Evolutionary conservation across 31 red algal species (phyloP), one percentile per base, ranked within the genome.

Genomic region (Odonthalia washingtoniensis): DNA sequence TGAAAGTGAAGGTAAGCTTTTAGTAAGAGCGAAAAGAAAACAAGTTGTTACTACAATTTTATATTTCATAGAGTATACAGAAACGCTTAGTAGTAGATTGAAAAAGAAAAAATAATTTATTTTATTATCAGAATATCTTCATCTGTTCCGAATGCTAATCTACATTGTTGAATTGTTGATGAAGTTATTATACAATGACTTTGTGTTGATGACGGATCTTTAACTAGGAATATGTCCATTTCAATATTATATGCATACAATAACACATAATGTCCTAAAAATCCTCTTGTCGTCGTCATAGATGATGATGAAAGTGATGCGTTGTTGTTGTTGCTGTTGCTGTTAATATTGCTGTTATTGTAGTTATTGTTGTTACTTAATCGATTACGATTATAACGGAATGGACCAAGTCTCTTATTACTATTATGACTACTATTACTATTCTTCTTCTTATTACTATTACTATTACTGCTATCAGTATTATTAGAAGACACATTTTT

Each of bases 191-290:
- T 64, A 46, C 92, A 95, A 18, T 26, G 61, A 12, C 80, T 72
- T 36, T 57, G 70, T 6, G 34, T 69, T 12, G 81, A 45, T 30
- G 96, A 92, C 4, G 96, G 96, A 68, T 98, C 96, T 53, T 90
- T 88, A 60, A 91, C 65, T 42, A 87, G 72, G 70, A 90, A 98
- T 45, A 17, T 61, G 75, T 95, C 90, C 26, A 57, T 69, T 3
- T 28, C 75, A 33, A 65, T 44, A 87, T 90, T 40, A 40, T 95
- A 98, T 34, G 90, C 96, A 60, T 90, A 92, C 32, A 98, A 40
- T 27, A 98, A 24, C 9, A 98, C 77, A 73, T 91, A 98, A 78
- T 98, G 96, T 27, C 96, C 96, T 0, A 93, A 46, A 82, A 98
- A 98, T 5, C 90, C 90, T 38, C 52, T 14, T 63, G 43, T 40